These are phyloP conservation scores for Aspergillus niger DNA, from an alignment of 2,329 filamentous ascomycete species.

Conservation along the genomic window DNA sequence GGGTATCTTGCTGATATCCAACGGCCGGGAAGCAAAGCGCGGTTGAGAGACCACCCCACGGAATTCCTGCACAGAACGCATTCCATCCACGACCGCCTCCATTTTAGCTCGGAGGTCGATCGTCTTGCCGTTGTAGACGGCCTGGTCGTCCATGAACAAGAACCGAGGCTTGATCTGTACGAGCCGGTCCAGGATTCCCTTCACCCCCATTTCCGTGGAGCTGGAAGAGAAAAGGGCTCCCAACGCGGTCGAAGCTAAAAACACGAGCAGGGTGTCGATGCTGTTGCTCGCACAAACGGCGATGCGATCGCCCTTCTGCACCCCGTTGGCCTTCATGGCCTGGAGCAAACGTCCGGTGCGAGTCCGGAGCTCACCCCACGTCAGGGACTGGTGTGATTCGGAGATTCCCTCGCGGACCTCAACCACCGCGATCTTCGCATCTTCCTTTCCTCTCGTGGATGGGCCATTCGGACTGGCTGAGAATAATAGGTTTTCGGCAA, in stretches of 20 bases:
- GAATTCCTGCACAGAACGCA: constrained; percentile 64
- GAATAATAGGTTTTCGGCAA: constrained; percentile 78
- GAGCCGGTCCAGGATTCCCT: constrained; percentile 73
- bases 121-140: constrained; percentile 76
- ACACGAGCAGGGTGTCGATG: constrained; percentile 71
- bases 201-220: constrained; percentile 81
- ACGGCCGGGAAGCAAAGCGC: constrained; percentile 60
- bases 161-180: constrained; percentile 74
- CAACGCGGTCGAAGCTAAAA: constrained; percentile 68
- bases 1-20: constrained; percentile 60
- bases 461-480: constrained; percentile 35
- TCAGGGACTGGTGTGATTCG: constrained; percentile 52
- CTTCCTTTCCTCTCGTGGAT: constrained; percentile 66
- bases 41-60: constrained; percentile 65
- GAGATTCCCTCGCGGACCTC: constrained; percentile 55
- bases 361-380: constrained; percentile 66
- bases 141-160: constrained; percentile 80
- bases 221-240: constrained; percentile 75
- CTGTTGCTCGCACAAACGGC: constrained; percentile 75
- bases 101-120: constrained; percentile 75
- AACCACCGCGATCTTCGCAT: constrained; percentile 68
- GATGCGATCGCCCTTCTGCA: constrained; percentile 71
- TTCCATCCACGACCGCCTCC: constrained; percentile 62
- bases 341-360: constrained; percentile 62
- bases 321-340: constrained; percentile 67